These are phyloP conservation scores for Nothomitra cinnamomea DNA, from an alignment of 2,329 filamentous ascomycete genomes.

Conservation along the genomic window DNA sequence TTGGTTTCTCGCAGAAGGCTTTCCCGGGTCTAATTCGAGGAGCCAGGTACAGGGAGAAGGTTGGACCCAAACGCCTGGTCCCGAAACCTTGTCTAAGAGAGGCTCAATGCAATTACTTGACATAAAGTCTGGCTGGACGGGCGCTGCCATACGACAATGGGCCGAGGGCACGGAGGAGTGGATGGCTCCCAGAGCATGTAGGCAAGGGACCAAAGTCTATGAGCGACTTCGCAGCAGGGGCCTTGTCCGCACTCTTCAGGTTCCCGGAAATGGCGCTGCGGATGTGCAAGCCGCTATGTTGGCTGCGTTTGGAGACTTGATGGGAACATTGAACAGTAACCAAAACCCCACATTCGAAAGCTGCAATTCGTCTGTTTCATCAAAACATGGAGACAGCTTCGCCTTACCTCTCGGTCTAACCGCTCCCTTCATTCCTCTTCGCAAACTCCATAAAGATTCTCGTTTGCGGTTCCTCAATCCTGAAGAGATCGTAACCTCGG, in stretches of 20 bases:
- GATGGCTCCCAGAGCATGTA: constrained; percentile 52
- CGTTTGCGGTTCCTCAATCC: constrained; percentile 53
- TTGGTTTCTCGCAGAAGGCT: constrained; percentile 30
- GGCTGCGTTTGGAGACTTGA: constrained; percentile 41
- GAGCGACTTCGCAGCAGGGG: constrained; percentile 60
- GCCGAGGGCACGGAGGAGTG: constrained; percentile 33
- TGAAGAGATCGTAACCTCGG: constrained; percentile 55
- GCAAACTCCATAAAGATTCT: constrained; percentile 59
- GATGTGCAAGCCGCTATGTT: constrained; percentile 49
- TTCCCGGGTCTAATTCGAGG: constrained; percentile 19
- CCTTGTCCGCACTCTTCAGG: constrained; percentile 44
- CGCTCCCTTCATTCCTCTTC: constrained; percentile 55
- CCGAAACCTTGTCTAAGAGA: constrained; percentile 10
- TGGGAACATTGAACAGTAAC: constrained; percentile 24
- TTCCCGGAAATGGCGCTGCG: constrained; percentile 46
- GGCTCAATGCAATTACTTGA: constrained; percentile 17
- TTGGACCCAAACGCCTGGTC: constrained; percentile 24
- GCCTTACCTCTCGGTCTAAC: constrained; percentile 39
- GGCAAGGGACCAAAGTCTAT: constrained; percentile 43
- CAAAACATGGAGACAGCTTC: constrained; percentile 17
- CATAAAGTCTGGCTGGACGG: constrained; percentile 31
- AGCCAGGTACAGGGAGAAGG: constrained; percentile 27
- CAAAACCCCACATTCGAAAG: background rate
- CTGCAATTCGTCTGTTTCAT: constrained; percentile 8
- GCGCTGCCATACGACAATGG: constrained; percentile 31